These are phyloP conservation scores for Rhizopogon sp. DNA, from an alignment of 768 basidiomycete genomes.

Conservation along the genomic window DNA sequence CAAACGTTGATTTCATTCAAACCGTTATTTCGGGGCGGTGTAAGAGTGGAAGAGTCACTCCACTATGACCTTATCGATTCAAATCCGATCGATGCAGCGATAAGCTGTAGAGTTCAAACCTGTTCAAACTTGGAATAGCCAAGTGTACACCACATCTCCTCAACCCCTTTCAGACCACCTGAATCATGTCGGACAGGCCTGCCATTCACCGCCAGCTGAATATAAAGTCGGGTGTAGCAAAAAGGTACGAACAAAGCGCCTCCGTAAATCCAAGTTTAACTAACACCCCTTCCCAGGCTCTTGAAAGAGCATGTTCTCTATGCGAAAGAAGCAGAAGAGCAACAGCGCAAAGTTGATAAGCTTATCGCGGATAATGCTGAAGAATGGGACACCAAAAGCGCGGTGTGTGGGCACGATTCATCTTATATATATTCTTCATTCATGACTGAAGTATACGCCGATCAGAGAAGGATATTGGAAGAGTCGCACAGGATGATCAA, in stretches of 20 bases:
- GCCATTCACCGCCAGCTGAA: constrained; percentile 62
- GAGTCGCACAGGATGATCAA: constrained; percentile 80
- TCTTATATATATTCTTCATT: neutral
- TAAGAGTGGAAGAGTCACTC: too few relatives aligned
- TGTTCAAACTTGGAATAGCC: too few relatives aligned
- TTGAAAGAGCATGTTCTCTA: constrained; percentile 68
- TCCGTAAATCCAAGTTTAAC: neutral
- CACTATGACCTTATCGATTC: too few relatives aligned
- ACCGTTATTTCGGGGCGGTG: too few relatives aligned
- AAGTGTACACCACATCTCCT: neutral
- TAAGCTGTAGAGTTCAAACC: too few relatives aligned
- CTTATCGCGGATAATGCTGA: constrained; percentile 56
- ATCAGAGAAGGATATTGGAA: constrained; percentile 60
- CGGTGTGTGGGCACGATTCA: constrained; percentile 39
- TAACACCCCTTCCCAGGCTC: constrained; percentile 37
- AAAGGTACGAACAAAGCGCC: neutral
- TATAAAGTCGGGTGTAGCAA: constrained; percentile 57
- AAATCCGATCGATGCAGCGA: too few relatives aligned
- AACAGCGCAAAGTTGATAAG: constrained; percentile 56
- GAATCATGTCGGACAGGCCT: constrained; percentile 7
- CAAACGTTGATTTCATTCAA: too few relatives aligned
- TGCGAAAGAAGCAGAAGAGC: constrained; percentile 56
- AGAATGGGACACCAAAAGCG: constrained; percentile 75
- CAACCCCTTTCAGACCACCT: neutral
- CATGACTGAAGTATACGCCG: constrained; percentile 4